Evolutionary conservation across 352 stramenopile genomes (phyloP), one percentile per base, ranked within the genome.

Genomic region (Phytophthora podocarpi): DNA sequence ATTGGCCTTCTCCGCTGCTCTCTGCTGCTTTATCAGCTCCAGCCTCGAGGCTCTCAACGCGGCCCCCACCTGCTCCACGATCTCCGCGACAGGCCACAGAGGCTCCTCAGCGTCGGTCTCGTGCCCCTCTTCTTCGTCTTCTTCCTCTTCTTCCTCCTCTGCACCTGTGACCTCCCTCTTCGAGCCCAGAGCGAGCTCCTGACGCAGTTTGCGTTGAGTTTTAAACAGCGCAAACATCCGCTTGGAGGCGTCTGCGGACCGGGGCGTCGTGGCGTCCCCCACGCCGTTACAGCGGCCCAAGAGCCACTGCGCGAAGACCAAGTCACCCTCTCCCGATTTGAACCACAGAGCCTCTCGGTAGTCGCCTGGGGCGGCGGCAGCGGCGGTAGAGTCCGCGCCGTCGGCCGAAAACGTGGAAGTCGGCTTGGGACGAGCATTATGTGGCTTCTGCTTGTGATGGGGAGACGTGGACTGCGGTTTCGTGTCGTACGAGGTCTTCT

Each of bases 251-350:
- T 37, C 53, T 10, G 64, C 53, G 12, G 64, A 72, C 13, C 65
- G 53, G 8, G 82, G 59, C 31, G 76, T 76, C 1, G 15, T 37
- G 35, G 48, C 30, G 46, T 91, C 78, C 4, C 61, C 72, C 10
- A 78, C 59, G 15, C 74, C 68, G 23, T 72, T 75, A 47, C 76
- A 85, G 32, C 80, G 82, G 4, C 67, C 72, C 26, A 91, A 71
- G 12, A 91, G 61, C 80, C 76, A 89, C 52, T 91, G 73, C 13
- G 65, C 68, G 47, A 83, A 82, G 32, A 45, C 40, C 39, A 91
- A 31, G 15, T 90, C 72, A 1, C 78, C 64, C 0, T 72, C 45
- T 37, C 74, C 73, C 9, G 56, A 72, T 30, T 48, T 51, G 40
- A 81, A 91, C 80, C 80, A 91, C 56, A 53, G 20, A 0, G 76